Percentiles rank a stretch among this genome's conserved stretches.
Conservation (phyloP, 2,329 filamentous ascomycete genomes). For the Verticillium longisporum region DNA sequence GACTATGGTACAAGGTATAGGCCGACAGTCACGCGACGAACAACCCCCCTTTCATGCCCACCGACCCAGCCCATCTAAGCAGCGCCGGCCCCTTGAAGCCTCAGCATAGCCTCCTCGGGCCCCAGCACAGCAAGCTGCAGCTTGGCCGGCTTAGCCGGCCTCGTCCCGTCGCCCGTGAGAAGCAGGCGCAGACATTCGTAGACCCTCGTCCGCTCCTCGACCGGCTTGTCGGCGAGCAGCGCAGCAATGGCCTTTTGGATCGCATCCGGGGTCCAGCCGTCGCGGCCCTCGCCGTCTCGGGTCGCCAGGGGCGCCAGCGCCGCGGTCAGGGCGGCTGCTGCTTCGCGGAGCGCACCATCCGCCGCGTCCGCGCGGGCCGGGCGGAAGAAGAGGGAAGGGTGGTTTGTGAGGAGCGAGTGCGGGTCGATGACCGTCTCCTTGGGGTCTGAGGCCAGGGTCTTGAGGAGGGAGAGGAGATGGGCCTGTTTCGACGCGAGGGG, state of each 20-base stretch:
- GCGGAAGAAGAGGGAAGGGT: constrained; percentile 12
- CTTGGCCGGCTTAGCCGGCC: constrained; percentile 12
- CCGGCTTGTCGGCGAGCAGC: constrained; percentile 1
- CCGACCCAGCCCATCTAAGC: neutral
- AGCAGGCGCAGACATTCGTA: constrained; percentile 9
- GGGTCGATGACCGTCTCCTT: constrained; percentile 7
- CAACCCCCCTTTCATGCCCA: neutral
- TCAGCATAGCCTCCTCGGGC: constrained; percentile 7
- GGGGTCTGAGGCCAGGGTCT: constrained; percentile 8
- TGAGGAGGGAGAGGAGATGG: constrained; percentile 8
- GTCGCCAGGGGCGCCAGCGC: neutral
- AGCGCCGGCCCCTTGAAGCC: neutral
- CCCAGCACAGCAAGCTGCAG: constrained; percentile 11
- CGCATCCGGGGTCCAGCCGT: constrained; percentile 4
- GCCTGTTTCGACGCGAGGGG: neutral
- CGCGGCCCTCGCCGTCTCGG: constrained; percentile 3
- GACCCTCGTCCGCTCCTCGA: neutral
- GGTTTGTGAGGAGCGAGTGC: constrained; percentile 5
- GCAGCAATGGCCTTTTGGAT: constrained; percentile 7
- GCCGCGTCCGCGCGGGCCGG: constrained; percentile 1
- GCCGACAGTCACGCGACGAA: neutral
- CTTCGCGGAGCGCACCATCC: neutral
- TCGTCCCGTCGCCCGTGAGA: constrained; percentile 6
- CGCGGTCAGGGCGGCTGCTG: neutral
- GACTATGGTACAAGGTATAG: neutral